Base-by-base conservation (phyloP, 139 green algal species). In the Zygnema cylindricum region DNA sequence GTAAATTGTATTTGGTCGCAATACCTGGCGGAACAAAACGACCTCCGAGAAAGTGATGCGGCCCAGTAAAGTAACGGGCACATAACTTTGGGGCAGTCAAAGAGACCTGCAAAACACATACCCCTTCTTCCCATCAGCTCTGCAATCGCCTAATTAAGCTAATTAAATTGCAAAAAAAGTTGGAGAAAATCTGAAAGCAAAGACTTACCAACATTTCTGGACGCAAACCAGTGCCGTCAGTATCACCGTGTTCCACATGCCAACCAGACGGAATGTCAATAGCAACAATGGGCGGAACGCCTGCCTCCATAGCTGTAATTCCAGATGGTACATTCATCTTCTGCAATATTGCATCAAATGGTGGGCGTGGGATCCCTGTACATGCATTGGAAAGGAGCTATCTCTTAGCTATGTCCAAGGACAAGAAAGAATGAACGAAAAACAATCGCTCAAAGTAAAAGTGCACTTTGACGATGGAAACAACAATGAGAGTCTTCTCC, bases 81-180 rank as follows among this genome's bases (percentile, higher is more conserved):
- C 90, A 94, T 22, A 93, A 43, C 94, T 99, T 99, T 43, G 97
- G 97, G 1, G 97, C 96, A 0, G 97, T 99, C 21, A 99, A 94
- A 2, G 95, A 98, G 1, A 94, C 63, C 69, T 92, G 88, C 38
- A 79, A 79, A 49, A 79, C 3, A 49, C n/a, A n/a, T n/a, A n/a
- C n/a, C n/a, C n/a, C n/a, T 73, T 73, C 30, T 73, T 30, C 30
- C 57, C 57, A 73, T 73, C 57, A n/a, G n/a, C n/a, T n/a, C n/a
- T n/a, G n/a, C n/a, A n/a, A n/a, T n/a, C n/a, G n/a, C n/a, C n/a
- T n/a, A n/a, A n/a, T n/a, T n/a, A n/a, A n/a, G n/a, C n/a, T n/a
- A n/a, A n/a, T n/a, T n/a, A n/a, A n/a, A n/a, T n/a, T n/a, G n/a
- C n/a, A n/a, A n/a, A 22, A 77, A 0, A 1, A 77, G 69, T 54